Evolutionary conservation across 352 stramenopile species (phyloP), one percentile per base, ranked within the genome.

Genomic region (Pythium biforme): DNA sequence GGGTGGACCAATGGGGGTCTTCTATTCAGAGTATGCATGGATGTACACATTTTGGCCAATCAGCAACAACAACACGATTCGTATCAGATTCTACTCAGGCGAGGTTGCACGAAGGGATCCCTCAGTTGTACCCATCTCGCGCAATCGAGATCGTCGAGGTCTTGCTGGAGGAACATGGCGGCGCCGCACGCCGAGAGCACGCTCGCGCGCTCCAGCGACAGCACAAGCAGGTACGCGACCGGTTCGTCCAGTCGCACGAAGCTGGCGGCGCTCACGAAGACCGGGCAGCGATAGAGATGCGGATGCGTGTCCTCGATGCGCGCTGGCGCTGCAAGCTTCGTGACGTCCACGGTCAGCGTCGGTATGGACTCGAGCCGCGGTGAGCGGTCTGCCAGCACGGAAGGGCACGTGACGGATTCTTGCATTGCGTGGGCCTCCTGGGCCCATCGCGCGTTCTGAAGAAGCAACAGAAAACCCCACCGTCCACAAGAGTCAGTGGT

Each of bases 361-460:
- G 62, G 62, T 49, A 69, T 8, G 17, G 43, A 17, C 17, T 69
- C 49, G 9, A 65, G n/a, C 5, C 50, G 29, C 14, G 37, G 37
- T 4, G 1, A 12, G 14, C 37, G 37, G 17, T 43, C 37, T 4
- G 37, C 5, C 9, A n/a, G 37, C 23, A 39, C 0, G 31, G 43
- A 7, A n/a, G 49, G 8, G 8, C 14, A 11, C 19, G 47, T 66
- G 43, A 52, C 43, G 7, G 55, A 55, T 22, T 70, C 63, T n/a
- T 62, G n/a, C 5, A 70, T 50, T 3, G 43, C 63, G 3, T 66
- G 56, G 19, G 37, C 23, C 4, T 64, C 47, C 7, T 23, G 5
- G 4, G 57, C 74, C 77, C 74, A 85, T 1, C 33, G 20, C 8
- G 75, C 75, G 31, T 81, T 83, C 77, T 84, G 57, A 10, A 20